phyloP scores from a whole-genome alignment of 257 asterid species.

The Salvia hispanica region DNA sequence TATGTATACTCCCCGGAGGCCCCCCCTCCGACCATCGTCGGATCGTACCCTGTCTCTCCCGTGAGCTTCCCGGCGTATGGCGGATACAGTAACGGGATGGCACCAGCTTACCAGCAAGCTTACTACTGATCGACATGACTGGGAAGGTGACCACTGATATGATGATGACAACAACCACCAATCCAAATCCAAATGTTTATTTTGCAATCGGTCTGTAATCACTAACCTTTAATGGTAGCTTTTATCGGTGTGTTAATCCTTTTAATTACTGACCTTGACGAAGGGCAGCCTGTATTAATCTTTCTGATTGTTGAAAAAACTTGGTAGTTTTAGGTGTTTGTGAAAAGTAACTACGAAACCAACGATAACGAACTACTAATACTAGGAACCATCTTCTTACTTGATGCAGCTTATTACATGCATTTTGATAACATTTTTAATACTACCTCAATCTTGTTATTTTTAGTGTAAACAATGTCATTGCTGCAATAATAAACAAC shows the following conservation, averaged over 20 bases:
- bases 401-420: slow-evolving; percentile 7
- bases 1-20: slow-evolving; percentile 88
- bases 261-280: slow-evolving; percentile 67
- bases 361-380: slow-evolving; percentile 28
- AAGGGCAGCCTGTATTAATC: slow-evolving; percentile 68
- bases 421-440: background rate
- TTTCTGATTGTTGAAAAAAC: slow-evolving; percentile 74
- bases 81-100: slow-evolving; percentile 74
- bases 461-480: no score
- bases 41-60: slow-evolving; percentile 72
- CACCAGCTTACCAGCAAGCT: slow-evolving; percentile 88
- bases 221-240: slow-evolving; percentile 92
- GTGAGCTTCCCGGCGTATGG: slow-evolving; percentile 75
- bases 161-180: slow-evolving; percentile 46
- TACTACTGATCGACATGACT: slow-evolving; percentile 84
- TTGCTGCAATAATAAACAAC: no score
- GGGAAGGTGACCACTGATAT: slow-evolving; percentile 75
- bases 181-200: slow-evolving; percentile 43
- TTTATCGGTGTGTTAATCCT: slow-evolving; percentile 83
- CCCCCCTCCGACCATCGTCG: slow-evolving; percentile 52
- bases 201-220: slow-evolving; percentile 75
- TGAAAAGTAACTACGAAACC: slow-evolving; percentile 56
- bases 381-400: slow-evolving; percentile 19
- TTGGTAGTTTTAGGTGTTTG: slow-evolving; percentile 71
- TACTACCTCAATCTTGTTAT: background rate